Evolutionary conservation across 371 early-diverging fungal genomes (phyloP), one percentile per base, ranked within the genome.

Genomic region (Parasitella parasitica): DNA sequence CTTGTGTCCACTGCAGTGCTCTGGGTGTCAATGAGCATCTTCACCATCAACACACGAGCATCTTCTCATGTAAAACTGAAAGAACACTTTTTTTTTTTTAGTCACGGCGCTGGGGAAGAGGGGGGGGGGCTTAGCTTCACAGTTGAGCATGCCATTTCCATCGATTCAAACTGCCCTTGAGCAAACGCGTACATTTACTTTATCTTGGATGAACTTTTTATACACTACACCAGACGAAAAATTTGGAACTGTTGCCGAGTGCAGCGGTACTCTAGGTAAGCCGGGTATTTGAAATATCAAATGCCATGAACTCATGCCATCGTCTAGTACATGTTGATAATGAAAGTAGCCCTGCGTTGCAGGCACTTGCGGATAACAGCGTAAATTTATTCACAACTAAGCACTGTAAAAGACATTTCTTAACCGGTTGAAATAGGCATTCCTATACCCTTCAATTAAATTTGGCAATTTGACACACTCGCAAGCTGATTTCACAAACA

Each of bases 371-470:
- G 35, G 27, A 51, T 24, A 24, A 59, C 11, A 57, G 54, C 6
- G 48, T 37, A 54, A 52, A 49, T 13, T 11, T 6, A 3, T 28
- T n/a, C 3, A 48, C 0, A 22, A 24, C 6, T 59, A 20, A 30
- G 30, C 9, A 18, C 41, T n/a, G n/a, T n/a, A n/a, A 8, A 18
- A 16, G 12, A 6, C 37, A n/a, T 13, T 27, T n/a, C 28, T 38
- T 20, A 46, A 0, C 16, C n/a, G 16, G 37, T 22, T 43, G 43
- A 22, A 27, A 22, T 24, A 63, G 64, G 53, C 56, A 12, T 57
- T 57, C 15, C 32, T 70, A 54, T 70, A 70, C 59, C 63, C 71
- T 63, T 63, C 66, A 28, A 66, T 70, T 38, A 18, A 37, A 15
- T 37, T 56, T 20, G 28, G 56, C 27, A 26, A 49, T 20, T 16